A percentile compares a stretch with the other conserved stretches of the same genome.
Conservation (phyloP, 2,329 filamentous ascomycete genomes). For the Tolypocladium inflatum region DNA sequence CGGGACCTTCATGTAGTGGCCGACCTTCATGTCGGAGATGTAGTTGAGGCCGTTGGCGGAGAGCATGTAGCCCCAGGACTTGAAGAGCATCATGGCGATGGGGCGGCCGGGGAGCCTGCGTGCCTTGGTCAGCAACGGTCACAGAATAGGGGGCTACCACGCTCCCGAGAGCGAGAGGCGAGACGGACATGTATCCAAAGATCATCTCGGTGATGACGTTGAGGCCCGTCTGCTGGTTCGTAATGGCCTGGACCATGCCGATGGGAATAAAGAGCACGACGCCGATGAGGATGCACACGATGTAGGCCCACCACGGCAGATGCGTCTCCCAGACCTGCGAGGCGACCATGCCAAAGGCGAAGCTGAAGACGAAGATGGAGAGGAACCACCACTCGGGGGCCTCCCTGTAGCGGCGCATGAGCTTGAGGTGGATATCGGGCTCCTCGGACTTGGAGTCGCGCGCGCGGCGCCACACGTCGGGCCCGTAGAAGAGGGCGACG, state of each 20-base stretch:
- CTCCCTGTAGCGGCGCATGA: conserved; percentile 46
- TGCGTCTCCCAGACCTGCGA: conserved; percentile 25
- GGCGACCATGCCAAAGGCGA: conserved; percentile 31
- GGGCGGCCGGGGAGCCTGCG: conserved; percentile 27
- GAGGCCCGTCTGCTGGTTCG: conserved; percentile 34
- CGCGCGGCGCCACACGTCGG: conserved; percentile 28
- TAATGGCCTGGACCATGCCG: conserved; percentile 33
- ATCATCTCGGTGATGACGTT: conserved; percentile 38
- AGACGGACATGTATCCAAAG: conserved; percentile 29
- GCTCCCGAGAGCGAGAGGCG: too few species aligned
- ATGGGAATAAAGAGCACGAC: conserved; percentile 29
- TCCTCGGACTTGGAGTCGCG: conserved; percentile 12
- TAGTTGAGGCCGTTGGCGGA: conserved; percentile 33
- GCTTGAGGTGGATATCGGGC: conserved; percentile 37
- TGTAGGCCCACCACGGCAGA: conserved; percentile 30
- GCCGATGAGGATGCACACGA: conserved; percentile 27
- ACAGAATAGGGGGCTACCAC: too few species aligned
- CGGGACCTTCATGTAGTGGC: conserved; percentile 41
- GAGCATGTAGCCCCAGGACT: conserved; percentile 33
- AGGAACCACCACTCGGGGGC: conserved; percentile 49
- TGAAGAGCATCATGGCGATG: conserved; percentile 39
- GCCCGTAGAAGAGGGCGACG: conserved; percentile 39
- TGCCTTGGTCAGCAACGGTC: not conserved
- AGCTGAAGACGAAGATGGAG: conserved; percentile 31
- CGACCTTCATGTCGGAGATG: conserved; percentile 37